A percentile compares a stretch with the other conserved stretches of the same genome.
Conservation (phyloP, 129 eudicot species). For the Tanacetum coccineum region DNA sequence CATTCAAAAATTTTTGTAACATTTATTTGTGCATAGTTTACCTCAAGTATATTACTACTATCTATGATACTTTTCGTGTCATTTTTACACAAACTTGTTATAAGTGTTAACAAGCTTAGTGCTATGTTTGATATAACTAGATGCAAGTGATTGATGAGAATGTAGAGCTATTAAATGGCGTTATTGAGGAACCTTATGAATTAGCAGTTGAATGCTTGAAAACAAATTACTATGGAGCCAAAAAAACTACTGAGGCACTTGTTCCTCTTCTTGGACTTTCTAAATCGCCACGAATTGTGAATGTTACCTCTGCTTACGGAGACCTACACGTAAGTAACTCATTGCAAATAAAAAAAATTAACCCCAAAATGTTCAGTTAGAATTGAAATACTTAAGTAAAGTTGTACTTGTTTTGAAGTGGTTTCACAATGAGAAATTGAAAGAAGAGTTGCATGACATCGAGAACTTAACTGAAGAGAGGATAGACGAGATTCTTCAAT, state of each 20-base stretch:
- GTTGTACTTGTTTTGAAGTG: not conserved
- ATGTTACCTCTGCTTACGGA: conserved; percentile 19
- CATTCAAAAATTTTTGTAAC: too few relatives aligned
- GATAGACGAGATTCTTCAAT: conserved; percentile 28
- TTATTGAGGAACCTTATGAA: conserved; percentile 12
- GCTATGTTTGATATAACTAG: not conserved
- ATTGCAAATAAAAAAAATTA: not conserved
- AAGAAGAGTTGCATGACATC: conserved; percentile 19
- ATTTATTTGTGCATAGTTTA: too few relatives aligned
- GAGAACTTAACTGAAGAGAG: conserved; percentile 34
- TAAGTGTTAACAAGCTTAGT: not conserved
- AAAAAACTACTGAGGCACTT: conserved; percentile 22
- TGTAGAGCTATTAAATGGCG: not conserved
- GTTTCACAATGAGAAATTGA: conserved; percentile 31
- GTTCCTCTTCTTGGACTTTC: conserved; percentile 32
- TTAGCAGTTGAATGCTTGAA: conserved; percentile 17
- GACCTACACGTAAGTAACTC: conserved; percentile 13
- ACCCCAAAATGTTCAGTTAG: not conserved
- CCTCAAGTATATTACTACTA: too few relatives aligned
- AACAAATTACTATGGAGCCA: conserved; percentile 27
- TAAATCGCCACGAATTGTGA: conserved; percentile 26
- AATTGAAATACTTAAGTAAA: too few relatives aligned
- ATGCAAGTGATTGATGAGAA: conserved; percentile 9
- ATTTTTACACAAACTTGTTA: too few relatives aligned
- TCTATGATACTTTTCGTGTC: too few relatives aligned